Evolutionary conservation across 768 basidiomycete species (phyloP), one percentile per base, ranked within the genome.

Genomic region (Goffeauzyma gilvescens): DNA sequence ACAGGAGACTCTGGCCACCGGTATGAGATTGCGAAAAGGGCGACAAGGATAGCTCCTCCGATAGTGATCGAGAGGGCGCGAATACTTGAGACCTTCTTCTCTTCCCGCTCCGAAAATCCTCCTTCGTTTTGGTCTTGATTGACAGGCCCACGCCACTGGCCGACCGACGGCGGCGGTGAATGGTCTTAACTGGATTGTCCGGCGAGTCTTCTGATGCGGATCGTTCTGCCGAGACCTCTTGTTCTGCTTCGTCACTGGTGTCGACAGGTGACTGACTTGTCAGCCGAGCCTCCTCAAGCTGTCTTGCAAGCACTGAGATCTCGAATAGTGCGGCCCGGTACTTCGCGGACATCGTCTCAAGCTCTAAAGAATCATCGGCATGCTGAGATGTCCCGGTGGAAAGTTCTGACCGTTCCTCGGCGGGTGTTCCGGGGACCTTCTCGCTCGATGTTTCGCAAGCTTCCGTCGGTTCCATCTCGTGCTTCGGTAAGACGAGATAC

Each of bases 241-340:
- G 21, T 45, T 52, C 1, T 30, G 15, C 30, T 6, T 49, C 53
- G 24, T 52, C 48, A 17, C 42, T 6, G 45, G 44, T 10, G 48
- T 32, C 4, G 42, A 28, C 50, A 54, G 51, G 31, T 52, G n/a
- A n/a, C 42, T 17, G 49, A 26, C 38, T 58, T 56, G 1, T 49
- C 2, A 86, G 72, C 53, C 79, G 84, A 6, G 75, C 72, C 58
- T 90, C 89, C 55, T 87, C 75, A 24, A 90, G 76, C 61, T 93
- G 85, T n/a, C 76, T 72, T 14, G 79, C 78, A 30, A 98, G 73
- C 54, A 89, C 85, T n/a, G 81, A 80, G 45, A 98, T 90, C 63
- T 90, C 83, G 37, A 75, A 74, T 23, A 95, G 71, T 14, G 89
- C 82, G 46, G 90, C 81, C 23, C 77, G 76, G 58, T 89, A 95